These are phyloP conservation scores for Parsonsia alboflavescens DNA, from an alignment of 257 asterid species.

Conservation along the genomic window DNA sequence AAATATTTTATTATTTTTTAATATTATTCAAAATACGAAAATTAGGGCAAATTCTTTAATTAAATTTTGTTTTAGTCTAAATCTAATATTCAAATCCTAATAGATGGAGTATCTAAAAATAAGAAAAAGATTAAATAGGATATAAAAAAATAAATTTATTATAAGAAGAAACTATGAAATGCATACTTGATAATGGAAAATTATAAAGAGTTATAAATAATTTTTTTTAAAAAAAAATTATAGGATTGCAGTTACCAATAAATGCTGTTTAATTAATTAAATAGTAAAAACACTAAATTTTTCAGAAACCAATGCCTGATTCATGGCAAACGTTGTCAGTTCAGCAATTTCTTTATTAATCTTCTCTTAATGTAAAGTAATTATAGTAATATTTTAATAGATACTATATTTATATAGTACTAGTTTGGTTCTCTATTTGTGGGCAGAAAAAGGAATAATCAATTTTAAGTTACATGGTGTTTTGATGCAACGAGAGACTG, in stretches of 20 bases:
- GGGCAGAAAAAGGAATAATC: neutral
- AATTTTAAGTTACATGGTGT: neutral
- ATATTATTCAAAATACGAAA: too few relatives aligned
- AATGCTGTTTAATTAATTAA: slow-evolving; percentile 4
- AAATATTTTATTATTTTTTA: too few relatives aligned
- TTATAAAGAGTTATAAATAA: neutral
- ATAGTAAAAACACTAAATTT: neutral
- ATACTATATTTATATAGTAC: too few relatives aligned
- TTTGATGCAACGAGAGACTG: neutral
- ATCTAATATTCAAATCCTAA: too few relatives aligned
- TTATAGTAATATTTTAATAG: too few relatives aligned
- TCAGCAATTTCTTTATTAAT: neutral
- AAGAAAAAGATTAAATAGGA: too few relatives aligned
- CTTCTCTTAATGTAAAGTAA: neutral
- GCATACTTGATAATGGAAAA: too few relatives aligned
- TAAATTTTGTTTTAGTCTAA: too few relatives aligned
- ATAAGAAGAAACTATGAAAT: neutral
- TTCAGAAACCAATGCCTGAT: slow-evolving; percentile 8
- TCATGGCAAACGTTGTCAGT: slow-evolving; percentile 5
- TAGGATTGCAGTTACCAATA: neutral
- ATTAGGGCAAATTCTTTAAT: too few relatives aligned
- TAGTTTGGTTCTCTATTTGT: neutral
- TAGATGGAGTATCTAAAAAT: too few relatives aligned
- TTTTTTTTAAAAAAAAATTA: neutral
- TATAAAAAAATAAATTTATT: neutral